phyloP scores from a whole-genome alignment of 2,329 filamentous ascomycete genomes.

The Aureobasidium vineae region DNA sequence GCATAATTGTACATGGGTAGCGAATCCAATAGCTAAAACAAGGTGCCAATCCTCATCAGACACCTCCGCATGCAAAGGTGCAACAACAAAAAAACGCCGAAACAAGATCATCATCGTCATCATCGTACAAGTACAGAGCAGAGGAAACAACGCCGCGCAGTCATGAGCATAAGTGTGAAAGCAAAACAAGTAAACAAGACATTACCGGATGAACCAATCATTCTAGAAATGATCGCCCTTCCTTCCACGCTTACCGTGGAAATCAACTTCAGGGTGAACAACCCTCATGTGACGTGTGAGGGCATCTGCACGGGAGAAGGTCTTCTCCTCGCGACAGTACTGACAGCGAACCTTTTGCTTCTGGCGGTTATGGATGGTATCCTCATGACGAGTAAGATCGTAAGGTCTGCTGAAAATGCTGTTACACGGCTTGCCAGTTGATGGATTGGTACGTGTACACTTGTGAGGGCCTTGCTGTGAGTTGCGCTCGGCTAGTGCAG shows the following conservation, averaged over 20 bases:
- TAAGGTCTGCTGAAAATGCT: constrained; percentile 94
- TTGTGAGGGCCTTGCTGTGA: constrained; percentile 91
- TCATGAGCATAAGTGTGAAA: not conserved
- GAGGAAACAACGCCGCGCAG: constrained; percentile 5
- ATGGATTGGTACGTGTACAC: constrained; percentile 90
- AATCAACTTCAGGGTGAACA: constrained; percentile 84
- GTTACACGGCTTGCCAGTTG: constrained; percentile 91
- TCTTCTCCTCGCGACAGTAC: constrained; percentile 93
- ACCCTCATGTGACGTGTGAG: constrained; percentile 92
- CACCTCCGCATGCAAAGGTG: not conserved
- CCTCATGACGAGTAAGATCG: constrained; percentile 93
- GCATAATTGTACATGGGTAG: constrained; percentile 21
- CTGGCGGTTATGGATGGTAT: constrained; percentile 92
- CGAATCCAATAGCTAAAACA: not conserved
- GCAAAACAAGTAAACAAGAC: not conserved
- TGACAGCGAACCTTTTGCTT: constrained; percentile 95
- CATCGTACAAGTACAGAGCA: constrained; percentile 21
- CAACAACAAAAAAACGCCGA: not conserved
- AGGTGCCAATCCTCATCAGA: not conserved
- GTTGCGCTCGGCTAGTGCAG: constrained; percentile 62
- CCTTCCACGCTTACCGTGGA: constrained; percentile 62
- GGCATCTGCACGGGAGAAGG: constrained; percentile 92
- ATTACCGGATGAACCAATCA: not conserved
- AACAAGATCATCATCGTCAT: constrained; percentile 20
- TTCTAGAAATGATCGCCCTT: constrained; percentile 23